Evolutionary conservation across 2,329 filamentous ascomycete genomes (phyloP).

Genomic region (Hansfordia pulvinata): DNA sequence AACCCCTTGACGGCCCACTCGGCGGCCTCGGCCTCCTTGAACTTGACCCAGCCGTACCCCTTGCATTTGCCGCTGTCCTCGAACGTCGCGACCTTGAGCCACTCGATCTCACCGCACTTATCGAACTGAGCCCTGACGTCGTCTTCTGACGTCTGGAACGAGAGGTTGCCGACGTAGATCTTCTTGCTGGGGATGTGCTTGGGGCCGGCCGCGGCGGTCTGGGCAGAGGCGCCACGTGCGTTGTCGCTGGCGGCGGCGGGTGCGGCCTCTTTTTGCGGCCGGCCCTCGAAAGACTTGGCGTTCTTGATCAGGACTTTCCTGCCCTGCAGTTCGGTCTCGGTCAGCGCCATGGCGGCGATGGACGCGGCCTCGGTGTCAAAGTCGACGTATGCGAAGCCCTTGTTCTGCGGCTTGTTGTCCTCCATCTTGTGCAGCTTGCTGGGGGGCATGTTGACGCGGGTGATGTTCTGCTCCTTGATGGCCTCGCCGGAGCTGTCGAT

Average conservation of each 20-base stretch:
- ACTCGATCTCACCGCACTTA: constrained; percentile 71
- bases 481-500: constrained; percentile 53
- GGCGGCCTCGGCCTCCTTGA: constrained; percentile 64
- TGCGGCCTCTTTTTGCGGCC: constrained; percentile 50
- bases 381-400: constrained; percentile 93
- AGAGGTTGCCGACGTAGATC: constrained; percentile 84
- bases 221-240: constrained; percentile 10
- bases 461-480: constrained; percentile 59
- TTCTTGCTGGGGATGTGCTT: constrained; percentile 57
- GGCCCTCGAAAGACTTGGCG: constrained; percentile 78
- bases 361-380: constrained; percentile 60
- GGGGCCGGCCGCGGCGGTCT: constrained; percentile 16
- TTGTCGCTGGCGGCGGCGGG: constrained; percentile 15
- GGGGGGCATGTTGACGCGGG: constrained; percentile 68
- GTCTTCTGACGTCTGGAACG: constrained; percentile 71
- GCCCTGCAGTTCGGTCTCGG: constrained; percentile 66
- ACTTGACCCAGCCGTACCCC: constrained; percentile 91
- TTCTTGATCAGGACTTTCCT: constrained; percentile 88
- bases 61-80: constrained; percentile 97
- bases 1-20: constrained; percentile 71
- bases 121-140: constrained; percentile 69
- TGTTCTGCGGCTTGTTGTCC: constrained; percentile 44
- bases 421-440: constrained; percentile 24
- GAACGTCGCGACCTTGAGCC: constrained; percentile 84
- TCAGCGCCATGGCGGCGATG: constrained; percentile 67